Evolutionary conservation across 345 rosid species (phyloP).

Genomic region (Cochlearia excelsa): DNA sequence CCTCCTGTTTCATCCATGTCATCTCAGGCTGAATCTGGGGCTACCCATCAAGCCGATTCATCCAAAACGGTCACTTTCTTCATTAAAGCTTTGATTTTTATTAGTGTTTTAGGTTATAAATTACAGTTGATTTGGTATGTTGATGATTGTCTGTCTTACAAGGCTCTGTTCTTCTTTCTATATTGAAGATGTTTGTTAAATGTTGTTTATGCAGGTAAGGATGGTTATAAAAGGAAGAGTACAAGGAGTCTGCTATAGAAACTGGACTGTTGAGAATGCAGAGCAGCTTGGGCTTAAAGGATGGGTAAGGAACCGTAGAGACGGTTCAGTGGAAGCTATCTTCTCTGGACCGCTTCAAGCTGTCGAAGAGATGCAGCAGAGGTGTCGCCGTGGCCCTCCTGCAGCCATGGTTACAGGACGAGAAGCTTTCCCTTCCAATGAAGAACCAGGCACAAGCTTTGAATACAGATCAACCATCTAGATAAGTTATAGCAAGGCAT

Average conservation of each 20-base stretch:
- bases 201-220: slow-evolving; percentile 52
- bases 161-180: not conserved
- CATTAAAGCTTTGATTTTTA: not conserved
- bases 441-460: slow-evolving; percentile 67
- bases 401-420: slow-evolving; percentile 71
- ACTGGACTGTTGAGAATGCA: slow-evolving; percentile 84
- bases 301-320: slow-evolving; percentile 88
- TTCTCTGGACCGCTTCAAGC: slow-evolving; percentile 61
- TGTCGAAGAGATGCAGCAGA: slow-evolving; percentile 78
- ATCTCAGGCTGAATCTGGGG: slow-evolving; percentile 34
- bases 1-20: slow-evolving; percentile 44
- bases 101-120: not conserved
- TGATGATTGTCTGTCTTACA: not conserved
- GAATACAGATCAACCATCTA: slow-evolving; percentile 53
- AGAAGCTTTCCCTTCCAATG: slow-evolving; percentile 64
- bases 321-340: slow-evolving; percentile 86
- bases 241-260: slow-evolving; percentile 86
- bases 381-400: slow-evolving; percentile 83
- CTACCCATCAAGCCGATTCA: slow-evolving; percentile 41
- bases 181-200: not conserved
- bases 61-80: slow-evolving; percentile 50
- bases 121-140: not conserved
- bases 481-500: not conserved
- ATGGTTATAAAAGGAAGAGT: slow-evolving; percentile 74
- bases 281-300: slow-evolving; percentile 71